phyloP scores from a whole-genome alignment of 2,329 filamentous ascomycete genomes.

The Monosporascus sp. region DNA sequence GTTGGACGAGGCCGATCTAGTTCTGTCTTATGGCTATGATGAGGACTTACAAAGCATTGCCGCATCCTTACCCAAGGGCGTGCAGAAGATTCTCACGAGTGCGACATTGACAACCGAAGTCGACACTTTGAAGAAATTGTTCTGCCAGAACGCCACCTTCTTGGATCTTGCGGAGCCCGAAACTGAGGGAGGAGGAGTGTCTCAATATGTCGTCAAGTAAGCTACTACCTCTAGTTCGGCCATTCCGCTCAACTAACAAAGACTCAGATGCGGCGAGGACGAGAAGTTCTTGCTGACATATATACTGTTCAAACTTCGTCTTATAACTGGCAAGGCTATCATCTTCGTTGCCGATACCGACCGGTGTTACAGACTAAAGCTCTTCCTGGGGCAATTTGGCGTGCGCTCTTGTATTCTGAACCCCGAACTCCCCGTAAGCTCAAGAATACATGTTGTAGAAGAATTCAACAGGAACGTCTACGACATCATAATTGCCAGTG shows the following conservation, averaged over 20 bases:
- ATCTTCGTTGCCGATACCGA: slow-evolving; percentile 58
- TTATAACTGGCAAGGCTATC: slow-evolving; percentile 89
- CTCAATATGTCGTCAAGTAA: slow-evolving; percentile 80
- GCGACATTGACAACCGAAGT: slow-evolving; percentile 88
- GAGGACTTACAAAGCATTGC: slow-evolving; percentile 81
- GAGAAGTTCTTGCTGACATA: slow-evolving; percentile 94
- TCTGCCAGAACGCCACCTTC: slow-evolving; percentile 75
- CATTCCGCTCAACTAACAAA: slow-evolving; percentile 1
- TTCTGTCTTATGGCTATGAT: slow-evolving; percentile 90
- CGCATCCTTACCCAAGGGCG: slow-evolving; percentile 71
- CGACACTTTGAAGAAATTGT: slow-evolving; percentile 76
- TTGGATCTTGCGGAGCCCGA: slow-evolving; percentile 81
- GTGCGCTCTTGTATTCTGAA: slow-evolving; percentile 92
- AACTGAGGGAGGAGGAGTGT: slow-evolving; percentile 69
- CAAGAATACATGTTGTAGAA: slow-evolving; percentile 87
- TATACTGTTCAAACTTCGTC: slow-evolving; percentile 89
- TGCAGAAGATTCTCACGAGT: slow-evolving; percentile 91
- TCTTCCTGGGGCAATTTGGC: slow-evolving; percentile 95
- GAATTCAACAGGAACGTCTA: slow-evolving; percentile 97
- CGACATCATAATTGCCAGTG: slow-evolving; percentile 95
- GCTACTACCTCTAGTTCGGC: slow-evolving; percentile 15
- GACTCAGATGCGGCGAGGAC: slow-evolving; percentile 75
- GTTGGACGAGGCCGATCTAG: slow-evolving; percentile 89
- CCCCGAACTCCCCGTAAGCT: slow-evolving; percentile 90
- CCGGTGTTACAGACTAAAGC: slow-evolving; percentile 79